Evolutionary conservation across 2,329 filamentous ascomycete genomes (phyloP).

Genomic region (Phialophora chinensis): DNA sequence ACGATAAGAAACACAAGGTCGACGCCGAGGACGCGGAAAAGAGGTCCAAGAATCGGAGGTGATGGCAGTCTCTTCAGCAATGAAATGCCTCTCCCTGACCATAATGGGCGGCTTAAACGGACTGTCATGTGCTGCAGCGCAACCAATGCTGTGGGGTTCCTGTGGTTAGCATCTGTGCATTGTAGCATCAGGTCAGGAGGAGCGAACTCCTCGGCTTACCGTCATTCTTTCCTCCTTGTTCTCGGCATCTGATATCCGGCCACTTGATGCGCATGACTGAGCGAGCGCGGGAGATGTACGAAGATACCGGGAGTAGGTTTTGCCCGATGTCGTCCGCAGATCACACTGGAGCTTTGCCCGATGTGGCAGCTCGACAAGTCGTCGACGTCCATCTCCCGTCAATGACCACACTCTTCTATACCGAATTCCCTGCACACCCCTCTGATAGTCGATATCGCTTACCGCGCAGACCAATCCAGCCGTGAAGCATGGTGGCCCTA

Average conservation of each 20-base stretch:
- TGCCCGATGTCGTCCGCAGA: slow-evolving; percentile 2
- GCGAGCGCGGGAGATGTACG: background rate
- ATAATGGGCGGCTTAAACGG: background rate
- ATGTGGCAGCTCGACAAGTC: slow-evolving; percentile 5
- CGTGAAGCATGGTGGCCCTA: background rate
- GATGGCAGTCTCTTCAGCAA: background rate
- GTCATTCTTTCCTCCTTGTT: slow-evolving; percentile 11
- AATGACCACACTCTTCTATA: slow-evolving; percentile 6
- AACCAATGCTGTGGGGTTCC: background rate
- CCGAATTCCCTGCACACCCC: background rate
- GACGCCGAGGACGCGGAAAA: background rate
- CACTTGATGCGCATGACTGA: background rate
- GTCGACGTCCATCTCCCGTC: slow-evolving; percentile 6
- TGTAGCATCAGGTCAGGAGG: background rate
- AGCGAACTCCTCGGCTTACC: background rate
- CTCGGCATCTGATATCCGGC: slow-evolving; percentile 9
- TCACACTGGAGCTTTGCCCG: slow-evolving; percentile 6
- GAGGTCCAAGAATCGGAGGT: background rate
- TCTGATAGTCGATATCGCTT: slow-evolving; percentile 13
- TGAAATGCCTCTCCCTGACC: background rate
- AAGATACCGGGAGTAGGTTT: slow-evolving; percentile 11
- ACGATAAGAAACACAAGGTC: background rate
- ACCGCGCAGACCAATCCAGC: slow-evolving; percentile 5
- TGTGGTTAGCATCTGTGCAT: background rate
- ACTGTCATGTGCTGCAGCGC: background rate